Conservation (phyloP, 371 early-diverging fungal genomes). For the Mortierella sp. region DNA sequence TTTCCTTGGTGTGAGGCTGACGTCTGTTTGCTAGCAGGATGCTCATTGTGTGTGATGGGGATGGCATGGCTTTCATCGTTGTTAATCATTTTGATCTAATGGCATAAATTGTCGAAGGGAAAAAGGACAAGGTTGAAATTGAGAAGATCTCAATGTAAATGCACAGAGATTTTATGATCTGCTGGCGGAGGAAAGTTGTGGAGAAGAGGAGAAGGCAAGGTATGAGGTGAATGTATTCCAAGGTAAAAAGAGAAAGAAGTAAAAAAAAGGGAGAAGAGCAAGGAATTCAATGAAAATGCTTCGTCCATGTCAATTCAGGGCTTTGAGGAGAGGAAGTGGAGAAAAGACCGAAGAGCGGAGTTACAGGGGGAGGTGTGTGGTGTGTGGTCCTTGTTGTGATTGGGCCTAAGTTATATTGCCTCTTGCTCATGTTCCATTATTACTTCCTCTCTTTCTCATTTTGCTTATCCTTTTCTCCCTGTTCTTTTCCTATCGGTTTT, state of each 20-base stretch:
- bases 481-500: not conserved
- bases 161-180: too few species aligned
- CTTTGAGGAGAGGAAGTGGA: not conserved
- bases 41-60: not conserved
- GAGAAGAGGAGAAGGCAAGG: not conserved
- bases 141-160: too few species aligned
- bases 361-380: not conserved
- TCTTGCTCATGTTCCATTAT: not conserved
- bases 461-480: not conserved
- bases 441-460: not conserved
- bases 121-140: too few species aligned
- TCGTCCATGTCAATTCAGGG: too few species aligned
- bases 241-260: too few species aligned
- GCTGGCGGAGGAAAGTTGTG: not conserved
- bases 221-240: too few species aligned
- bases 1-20: not conserved
- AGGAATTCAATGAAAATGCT: too few species aligned
- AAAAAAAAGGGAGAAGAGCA: too few species aligned
- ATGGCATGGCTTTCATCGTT: not conserved
- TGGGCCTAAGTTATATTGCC: conserved; percentile 3
- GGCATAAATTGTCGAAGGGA: too few species aligned
- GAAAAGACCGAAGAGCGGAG: not conserved
- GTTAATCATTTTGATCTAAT: too few species aligned
- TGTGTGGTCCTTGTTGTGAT: conserved; percentile 19
- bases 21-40: too few species aligned